A percentile compares a stretch with the other conserved stretches of the same genome.
Evolutionary conservation across 2,329 filamentous ascomycete species (phyloP).

Genomic region (Dryadomyces quercus-mongolicae): DNA sequence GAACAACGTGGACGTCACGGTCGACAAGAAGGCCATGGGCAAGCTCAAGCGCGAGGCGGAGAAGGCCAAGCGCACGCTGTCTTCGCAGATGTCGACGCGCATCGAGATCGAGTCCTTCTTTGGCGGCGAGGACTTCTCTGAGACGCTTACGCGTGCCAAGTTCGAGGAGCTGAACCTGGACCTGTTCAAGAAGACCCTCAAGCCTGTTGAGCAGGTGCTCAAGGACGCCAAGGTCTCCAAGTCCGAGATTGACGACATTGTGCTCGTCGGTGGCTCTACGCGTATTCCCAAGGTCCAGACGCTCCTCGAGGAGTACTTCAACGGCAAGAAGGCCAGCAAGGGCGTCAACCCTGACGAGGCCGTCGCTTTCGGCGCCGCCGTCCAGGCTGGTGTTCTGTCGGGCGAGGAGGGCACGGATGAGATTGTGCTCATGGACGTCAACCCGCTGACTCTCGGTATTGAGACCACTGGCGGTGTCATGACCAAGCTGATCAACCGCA

Average conservation of each 20-base stretch:
- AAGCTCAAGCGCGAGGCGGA: constrained; percentile 99
- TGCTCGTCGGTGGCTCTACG: constrained; percentile 94
- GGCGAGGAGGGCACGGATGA: constrained; percentile 73
- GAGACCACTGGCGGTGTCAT: constrained; percentile 96
- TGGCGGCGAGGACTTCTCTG: constrained; percentile 94
- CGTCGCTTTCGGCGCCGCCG: constrained; percentile 93
- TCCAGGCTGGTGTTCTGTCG: constrained; percentile 90
- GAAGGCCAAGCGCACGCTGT: constrained; percentile 98
- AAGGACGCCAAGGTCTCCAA: constrained; percentile 98
- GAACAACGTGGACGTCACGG: constrained; percentile 80
- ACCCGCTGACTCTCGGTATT: constrained; percentile 91
- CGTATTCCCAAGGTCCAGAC: constrained; percentile 97
- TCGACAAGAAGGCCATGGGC: constrained; percentile 95
- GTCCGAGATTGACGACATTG: constrained; percentile 87
- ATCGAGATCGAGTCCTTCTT: constrained; percentile 97
- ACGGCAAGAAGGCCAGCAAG: constrained; percentile 95
- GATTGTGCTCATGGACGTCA: constrained; percentile 92
- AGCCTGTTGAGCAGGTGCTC: constrained; percentile 96
- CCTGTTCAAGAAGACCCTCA: constrained; percentile 98
- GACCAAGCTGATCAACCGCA: constrained; percentile 91
- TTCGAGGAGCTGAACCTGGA: constrained; percentile 99
- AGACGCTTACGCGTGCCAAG: constrained; percentile 96
- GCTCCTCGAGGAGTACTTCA: constrained; percentile 92
- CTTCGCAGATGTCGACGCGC: constrained; percentile 82
- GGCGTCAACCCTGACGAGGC: constrained; percentile 99